A percentile compares a stretch with the other conserved stretches of the same genome.
phyloP scores from a whole-genome alignment of 106 monocot genomes.

The Dactylorhiza incarnata region DNA sequence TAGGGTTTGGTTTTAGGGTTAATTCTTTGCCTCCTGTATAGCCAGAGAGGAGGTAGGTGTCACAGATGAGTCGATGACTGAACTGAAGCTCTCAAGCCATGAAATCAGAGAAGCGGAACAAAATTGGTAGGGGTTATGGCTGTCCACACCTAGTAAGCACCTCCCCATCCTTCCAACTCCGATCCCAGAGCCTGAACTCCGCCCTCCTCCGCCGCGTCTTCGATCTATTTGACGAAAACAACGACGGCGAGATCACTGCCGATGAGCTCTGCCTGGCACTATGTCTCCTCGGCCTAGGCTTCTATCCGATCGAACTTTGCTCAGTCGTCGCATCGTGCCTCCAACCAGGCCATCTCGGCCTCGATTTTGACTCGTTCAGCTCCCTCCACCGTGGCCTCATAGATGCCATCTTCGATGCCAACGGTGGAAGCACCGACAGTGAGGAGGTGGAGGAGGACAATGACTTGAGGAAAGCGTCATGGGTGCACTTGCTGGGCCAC shows the following conservation, averaged over 20 bases:
- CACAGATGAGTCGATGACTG: too few relatives aligned
- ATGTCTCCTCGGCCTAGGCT: slow-evolving; percentile 18
- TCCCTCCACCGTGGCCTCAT: slow-evolving; percentile 8
- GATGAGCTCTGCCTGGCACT: slow-evolving; percentile 3
- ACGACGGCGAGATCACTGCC: slow-evolving; percentile 19
- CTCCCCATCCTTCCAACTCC: slow-evolving; percentile 53
- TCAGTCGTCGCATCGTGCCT: slow-evolving; percentile 13
- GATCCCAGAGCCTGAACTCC: slow-evolving; percentile 47
- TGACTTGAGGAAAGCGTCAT: slow-evolving; percentile 50
- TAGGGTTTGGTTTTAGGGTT: too few relatives aligned
- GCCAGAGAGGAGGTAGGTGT: too few relatives aligned
- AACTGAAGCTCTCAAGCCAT: too few relatives aligned
- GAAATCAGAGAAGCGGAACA: too few relatives aligned
- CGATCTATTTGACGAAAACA: slow-evolving; percentile 62
- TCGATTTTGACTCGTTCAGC: slow-evolving; percentile 20
- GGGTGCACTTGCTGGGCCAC: too few relatives aligned
- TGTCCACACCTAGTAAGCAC: background rate
- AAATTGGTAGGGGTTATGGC: too few relatives aligned
- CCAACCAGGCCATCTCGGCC: slow-evolving; percentile 10
- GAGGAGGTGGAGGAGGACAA: slow-evolving; percentile 14
- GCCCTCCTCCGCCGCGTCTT: slow-evolving; percentile 52
- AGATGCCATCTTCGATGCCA: slow-evolving; percentile 18
- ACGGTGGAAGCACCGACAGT: background rate
- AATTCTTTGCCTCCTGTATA: too few relatives aligned
- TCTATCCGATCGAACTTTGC: slow-evolving; percentile 6